Evolutionary conservation across 2,329 filamentous ascomycete species (phyloP), one percentile per base, ranked within the genome.

Genomic region (Alternaria sp.): DNA sequence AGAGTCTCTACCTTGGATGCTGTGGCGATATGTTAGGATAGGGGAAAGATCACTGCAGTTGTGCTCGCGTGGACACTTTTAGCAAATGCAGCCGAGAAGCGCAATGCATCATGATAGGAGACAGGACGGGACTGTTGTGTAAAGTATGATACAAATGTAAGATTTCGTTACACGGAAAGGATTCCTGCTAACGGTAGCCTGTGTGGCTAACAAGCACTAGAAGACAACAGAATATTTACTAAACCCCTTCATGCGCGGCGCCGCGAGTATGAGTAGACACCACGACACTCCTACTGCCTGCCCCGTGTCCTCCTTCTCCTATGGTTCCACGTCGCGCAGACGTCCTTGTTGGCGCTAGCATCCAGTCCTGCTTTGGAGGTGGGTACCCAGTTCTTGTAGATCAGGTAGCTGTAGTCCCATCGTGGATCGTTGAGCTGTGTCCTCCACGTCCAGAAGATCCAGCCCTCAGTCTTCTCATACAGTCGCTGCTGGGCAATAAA

Each of bases 391-490:
- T 59, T 40, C 32, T 62, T 59, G 19, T 59, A 59, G 7, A 62
- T 44, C 26, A 62, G 36, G 19, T 62, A 62, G 25, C 80, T 73
- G 66, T 87, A 86, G 65, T 82, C 82, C 85, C 84, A 86, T 11
- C 83, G 73, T 75, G 82, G 85, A 68, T 86, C 83, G 79, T 80
- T 59, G 67, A 83, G 19, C 72, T 86, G 72, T 2, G 76, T 73
- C 75, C 88, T 89, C 87, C 87, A 89, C 0, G 83, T 83, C 87
- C 88, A 90, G 70, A 88, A 89, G 6, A 87, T 74, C 87, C 86
- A 89, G 0, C 87, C 86, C 11, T 80, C 80, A 7, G 81, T 78
- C 57, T 81, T 81, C 77, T 90, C 87, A 69, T 88, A 89, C 0
- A 83, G 77, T 44, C 82, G 79, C 0, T 84, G 81, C 74, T 89